Evolutionary conservation across 2,329 filamentous ascomycete species (phyloP).

Genomic region (Teratosphaeria nubilosa): DNA sequence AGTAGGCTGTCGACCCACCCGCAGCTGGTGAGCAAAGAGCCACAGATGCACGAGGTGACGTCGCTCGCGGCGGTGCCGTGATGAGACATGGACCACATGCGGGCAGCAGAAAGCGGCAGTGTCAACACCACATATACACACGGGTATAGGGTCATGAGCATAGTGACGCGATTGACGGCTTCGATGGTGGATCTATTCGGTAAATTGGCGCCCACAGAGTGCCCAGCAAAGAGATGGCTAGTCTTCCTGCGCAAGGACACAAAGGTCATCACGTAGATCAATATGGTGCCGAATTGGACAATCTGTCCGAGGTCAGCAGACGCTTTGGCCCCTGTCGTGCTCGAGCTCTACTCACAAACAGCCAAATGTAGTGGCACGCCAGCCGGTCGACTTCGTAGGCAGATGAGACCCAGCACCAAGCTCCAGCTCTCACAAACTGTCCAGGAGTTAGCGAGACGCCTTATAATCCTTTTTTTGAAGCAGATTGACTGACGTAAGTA

Average conservation of each 20-base stretch:
- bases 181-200: conserved; percentile 17
- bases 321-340: neutral
- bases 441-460: neutral
- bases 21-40: conserved; percentile 48
- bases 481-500: conserved; percentile 27
- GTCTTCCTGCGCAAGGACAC: conserved; percentile 21
- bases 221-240: conserved; percentile 9
- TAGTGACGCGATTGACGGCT: conserved; percentile 31
- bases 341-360: conserved; percentile 32
- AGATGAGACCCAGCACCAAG: conserved; percentile 59
- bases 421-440: conserved; percentile 54
- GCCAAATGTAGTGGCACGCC: conserved; percentile 55
- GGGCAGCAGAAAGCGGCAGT: conserved; percentile 53
- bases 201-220: conserved; percentile 3
- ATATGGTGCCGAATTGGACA: conserved; percentile 41
- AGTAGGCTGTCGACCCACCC: conserved; percentile 50
- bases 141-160: conserved; percentile 58
- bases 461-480: neutral
- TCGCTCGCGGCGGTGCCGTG: conserved; percentile 24
- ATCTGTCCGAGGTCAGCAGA: conserved; percentile 14
- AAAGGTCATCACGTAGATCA: conserved; percentile 37
- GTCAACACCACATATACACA: conserved; percentile 61
- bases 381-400: conserved; percentile 47
- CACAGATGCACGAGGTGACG: conserved; percentile 40
- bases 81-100: conserved; percentile 53